Evolutionary conservation across 768 basidiomycete genomes (phyloP).

Genomic region (Pleurotus tuoliensis): DNA sequence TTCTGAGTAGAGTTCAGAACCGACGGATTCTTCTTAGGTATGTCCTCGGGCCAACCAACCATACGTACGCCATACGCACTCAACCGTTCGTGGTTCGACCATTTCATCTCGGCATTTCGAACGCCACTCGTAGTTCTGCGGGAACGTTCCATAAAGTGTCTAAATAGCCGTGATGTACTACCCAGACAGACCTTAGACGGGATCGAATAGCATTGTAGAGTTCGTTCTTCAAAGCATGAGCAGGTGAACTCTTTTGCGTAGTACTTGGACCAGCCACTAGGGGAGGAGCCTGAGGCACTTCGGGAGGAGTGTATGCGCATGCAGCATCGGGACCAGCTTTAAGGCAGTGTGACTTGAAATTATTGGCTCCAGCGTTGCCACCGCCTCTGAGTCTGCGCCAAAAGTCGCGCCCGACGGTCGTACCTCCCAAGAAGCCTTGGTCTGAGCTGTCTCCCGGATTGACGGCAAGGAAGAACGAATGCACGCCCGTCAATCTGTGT

Average conservation of each 20-base stretch:
- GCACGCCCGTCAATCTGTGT: slow-evolving; percentile 42
- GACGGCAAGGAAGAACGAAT: slow-evolving; percentile 61
- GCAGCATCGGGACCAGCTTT: slow-evolving; percentile 18
- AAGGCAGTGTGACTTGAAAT: slow-evolving; percentile 47
- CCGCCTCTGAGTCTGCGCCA: slow-evolving; percentile 61
- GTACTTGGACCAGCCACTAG: slow-evolving; percentile 11
- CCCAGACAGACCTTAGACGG: slow-evolving; percentile 44
- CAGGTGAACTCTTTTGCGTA: slow-evolving; percentile 21
- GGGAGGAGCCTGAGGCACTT: slow-evolving; percentile 11
- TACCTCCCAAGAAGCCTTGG: slow-evolving; percentile 62
- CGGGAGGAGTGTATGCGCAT: slow-evolving; percentile 10
- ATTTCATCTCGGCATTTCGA: slow-evolving; percentile 72
- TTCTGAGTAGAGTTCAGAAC: slow-evolving; percentile 52
- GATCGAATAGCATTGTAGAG: slow-evolving; percentile 53
- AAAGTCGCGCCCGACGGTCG: slow-evolving; percentile 56
- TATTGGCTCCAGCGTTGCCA: slow-evolving; percentile 51
- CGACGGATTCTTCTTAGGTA: slow-evolving; percentile 63
- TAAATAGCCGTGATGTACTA: background rate
- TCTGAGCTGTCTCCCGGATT: slow-evolving; percentile 45
- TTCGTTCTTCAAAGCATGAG: slow-evolving; percentile 44
- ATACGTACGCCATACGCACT: slow-evolving; percentile 54
- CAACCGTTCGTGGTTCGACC: slow-evolving; percentile 62
- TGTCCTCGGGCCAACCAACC: slow-evolving; percentile 58
- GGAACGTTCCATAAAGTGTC: background rate
- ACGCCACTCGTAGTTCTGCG: slow-evolving; percentile 50